Evolutionary conservation across 768 basidiomycete genomes (phyloP).

Genomic region (Amanita rimosa): DNA sequence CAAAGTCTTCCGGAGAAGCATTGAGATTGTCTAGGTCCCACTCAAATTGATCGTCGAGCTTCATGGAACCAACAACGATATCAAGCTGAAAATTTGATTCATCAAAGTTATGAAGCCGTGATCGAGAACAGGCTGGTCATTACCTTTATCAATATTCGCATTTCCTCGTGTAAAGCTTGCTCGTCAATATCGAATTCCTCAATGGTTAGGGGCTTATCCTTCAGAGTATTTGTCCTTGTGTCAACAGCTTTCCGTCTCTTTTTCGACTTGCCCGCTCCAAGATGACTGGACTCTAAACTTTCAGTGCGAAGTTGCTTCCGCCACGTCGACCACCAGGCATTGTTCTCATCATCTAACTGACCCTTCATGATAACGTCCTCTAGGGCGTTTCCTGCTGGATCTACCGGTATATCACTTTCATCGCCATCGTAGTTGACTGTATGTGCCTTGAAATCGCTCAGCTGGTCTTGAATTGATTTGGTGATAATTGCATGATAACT

Average conservation of each 20-base stretch:
- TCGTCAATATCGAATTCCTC: constrained; percentile 62
- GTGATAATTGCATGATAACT: constrained; percentile 58
- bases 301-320: constrained; percentile 39
- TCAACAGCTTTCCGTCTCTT: constrained; percentile 18
- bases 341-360: constrained; percentile 34
- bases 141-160: constrained; percentile 90
- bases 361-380: constrained; percentile 20
- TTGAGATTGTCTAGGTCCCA: constrained; percentile 84
- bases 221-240: constrained; percentile 16
- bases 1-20: constrained; percentile 88
- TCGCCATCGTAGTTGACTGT: constrained; percentile 43
- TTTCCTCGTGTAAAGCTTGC: constrained; percentile 63
- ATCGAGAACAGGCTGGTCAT: constrained; percentile 13
- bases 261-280: constrained; percentile 6
- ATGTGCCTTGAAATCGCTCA: constrained; percentile 70
- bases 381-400: constrained; percentile 11
- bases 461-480: constrained; percentile 80
- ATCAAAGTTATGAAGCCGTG: constrained; percentile 1
- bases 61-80: constrained; percentile 87
- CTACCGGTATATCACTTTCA: constrained; percentile 18
- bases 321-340: constrained; percentile 66
- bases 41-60: constrained; percentile 94
- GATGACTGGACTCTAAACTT: constrained; percentile 16
- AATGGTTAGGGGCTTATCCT: constrained; percentile 38
- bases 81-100: constrained; percentile 53